Base-by-base conservation (phyloP, 495 filamentous ascomycete species). In the Penicillium dipodomyicola region DNA sequence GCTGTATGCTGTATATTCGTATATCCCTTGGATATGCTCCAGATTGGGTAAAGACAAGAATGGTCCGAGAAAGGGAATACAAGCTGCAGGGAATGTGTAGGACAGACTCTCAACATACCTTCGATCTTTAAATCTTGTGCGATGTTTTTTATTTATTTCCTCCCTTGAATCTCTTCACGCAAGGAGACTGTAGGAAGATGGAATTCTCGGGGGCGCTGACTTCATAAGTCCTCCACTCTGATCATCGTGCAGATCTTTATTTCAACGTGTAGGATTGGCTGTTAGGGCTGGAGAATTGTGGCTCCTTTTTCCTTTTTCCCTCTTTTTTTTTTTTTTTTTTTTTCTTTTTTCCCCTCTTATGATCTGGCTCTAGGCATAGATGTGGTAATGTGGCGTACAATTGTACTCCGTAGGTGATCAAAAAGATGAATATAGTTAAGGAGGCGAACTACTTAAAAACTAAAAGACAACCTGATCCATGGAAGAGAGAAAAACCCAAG, bases 171-270 rank as follows among this genome's bases (percentile, higher is more conserved):
- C 63, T 59, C 54, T 67, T 62, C 30, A 55, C 22, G 60, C 57
- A 63, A 65, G 63, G 61, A 52, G 59, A 62, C 61, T 47, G 58
- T 33, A 50, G 54, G 39, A 49, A 49, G 47, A 56, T 59, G 60
- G 56, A 68, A 62, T 60, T 47, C 59, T 62, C 40, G 59, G 60
- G 54, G 59, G 56, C 35, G 63, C 58, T 64, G 65, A 66, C 56
- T 68, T 68, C 65, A 68, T 66, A 59, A 57, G 60, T 54, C 57
- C 49, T 59, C 56, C 54, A 54, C 61, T 52, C 47, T 42, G 65
- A 66, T 68, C 65, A 64, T 60, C 61, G 47, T 47, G 65, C 61
- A 66, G 65, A 68, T 68, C 65, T 9, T 22, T 25, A 23, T 29
- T 45, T 33, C 29, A 17, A 32, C 7, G 52, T 23, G 17, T 54